Conservation (phyloP, 2,329 filamentous ascomycete genomes). For the Talaromyces islandicus region DNA sequence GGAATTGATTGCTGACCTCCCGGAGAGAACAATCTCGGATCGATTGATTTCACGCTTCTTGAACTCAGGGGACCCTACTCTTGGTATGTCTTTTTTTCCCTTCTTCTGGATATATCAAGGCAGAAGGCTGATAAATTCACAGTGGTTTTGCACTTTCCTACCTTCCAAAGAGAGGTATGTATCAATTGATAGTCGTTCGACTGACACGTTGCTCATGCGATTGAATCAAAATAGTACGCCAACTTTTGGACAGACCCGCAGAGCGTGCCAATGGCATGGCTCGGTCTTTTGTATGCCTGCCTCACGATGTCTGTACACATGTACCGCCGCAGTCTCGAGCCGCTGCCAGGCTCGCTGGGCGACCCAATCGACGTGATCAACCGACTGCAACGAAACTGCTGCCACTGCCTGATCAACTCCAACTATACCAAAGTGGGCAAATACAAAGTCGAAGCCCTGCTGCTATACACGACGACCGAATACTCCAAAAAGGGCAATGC, state of each 20-base stretch:
- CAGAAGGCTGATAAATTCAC: neutral
- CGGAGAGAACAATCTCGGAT: conserved; percentile 25
- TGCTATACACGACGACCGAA: conserved; percentile 24
- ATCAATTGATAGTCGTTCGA: conserved; percentile 36
- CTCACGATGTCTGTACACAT: conserved; percentile 23
- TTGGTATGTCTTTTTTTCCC: conserved; percentile 17
- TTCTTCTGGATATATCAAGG: conserved; percentile 19
- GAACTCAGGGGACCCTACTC: conserved; percentile 25
- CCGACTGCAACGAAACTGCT: conserved; percentile 45
- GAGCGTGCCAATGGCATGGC: conserved; percentile 23
- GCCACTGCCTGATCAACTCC: conserved; percentile 26
- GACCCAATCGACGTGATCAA: conserved; percentile 21
- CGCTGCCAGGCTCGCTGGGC: conserved; percentile 15
- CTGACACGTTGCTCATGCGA: neutral
- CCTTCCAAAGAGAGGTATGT: conserved; percentile 25
- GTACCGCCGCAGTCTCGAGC: conserved; percentile 19
- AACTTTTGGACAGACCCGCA: conserved; percentile 25
- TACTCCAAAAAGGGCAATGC: conserved; percentile 26
- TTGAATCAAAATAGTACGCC: conserved; percentile 18
- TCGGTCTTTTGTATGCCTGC: conserved; percentile 24
- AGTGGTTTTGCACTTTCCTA: conserved; percentile 26
- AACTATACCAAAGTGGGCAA: conserved; percentile 27
- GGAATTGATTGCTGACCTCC: conserved; percentile 27
- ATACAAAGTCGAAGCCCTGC: conserved; percentile 27
- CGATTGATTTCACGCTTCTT: conserved; percentile 28